Evolutionary conservation across 176 grass and related monocot genomes (phyloP), one percentile per base, ranked within the genome.

Genomic region (Otatea glauca): DNA sequence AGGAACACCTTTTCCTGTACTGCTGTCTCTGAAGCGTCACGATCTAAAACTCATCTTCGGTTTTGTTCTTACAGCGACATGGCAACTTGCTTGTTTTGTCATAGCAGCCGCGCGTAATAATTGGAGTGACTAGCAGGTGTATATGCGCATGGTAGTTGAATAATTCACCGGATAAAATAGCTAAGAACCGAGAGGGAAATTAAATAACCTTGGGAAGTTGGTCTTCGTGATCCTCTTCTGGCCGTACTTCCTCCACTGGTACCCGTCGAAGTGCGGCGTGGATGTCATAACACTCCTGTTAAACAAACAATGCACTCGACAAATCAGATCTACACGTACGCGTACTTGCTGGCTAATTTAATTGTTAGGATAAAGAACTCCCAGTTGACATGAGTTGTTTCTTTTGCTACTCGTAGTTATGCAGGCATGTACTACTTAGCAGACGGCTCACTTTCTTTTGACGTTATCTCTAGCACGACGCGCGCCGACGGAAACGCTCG

Each of bases 221-320:
- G 74, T 62, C 2, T 75, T 79, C 17, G 76, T 84, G 60, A 94
- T 94, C 69, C 3, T 86, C 76, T 94, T 94, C 70, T 94, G 89
- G 11, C 92, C 92, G 72, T 94, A 94, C 51, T 94, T 94, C 35
- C 89, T 89, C 92, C 92, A 92, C 17, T 75, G 74, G 89, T 88
- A 81, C 23, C 87, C 89, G n/a, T 94, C 92, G 8, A 14, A 65
- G 84, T 85, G 9, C 13, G 89, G 92, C 70, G 76, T 63, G 38
- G 70, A 13, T 15, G 92, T 85, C 65, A 64, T 16, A 8, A 5
- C 48, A 35, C 47, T 27, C 70, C 89, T 94, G 80, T 9, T 11
- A 7, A 48, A 63, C 9, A 17, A 78, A 66, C 39, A 80, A 85
- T 65, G 69, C 35, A 18, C 25, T 0, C 6, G 2, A 11, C 38